phyloP scores from a whole-genome alignment of 495 filamentous ascomycete genomes.

The Penicillium roqueforti region DNA sequence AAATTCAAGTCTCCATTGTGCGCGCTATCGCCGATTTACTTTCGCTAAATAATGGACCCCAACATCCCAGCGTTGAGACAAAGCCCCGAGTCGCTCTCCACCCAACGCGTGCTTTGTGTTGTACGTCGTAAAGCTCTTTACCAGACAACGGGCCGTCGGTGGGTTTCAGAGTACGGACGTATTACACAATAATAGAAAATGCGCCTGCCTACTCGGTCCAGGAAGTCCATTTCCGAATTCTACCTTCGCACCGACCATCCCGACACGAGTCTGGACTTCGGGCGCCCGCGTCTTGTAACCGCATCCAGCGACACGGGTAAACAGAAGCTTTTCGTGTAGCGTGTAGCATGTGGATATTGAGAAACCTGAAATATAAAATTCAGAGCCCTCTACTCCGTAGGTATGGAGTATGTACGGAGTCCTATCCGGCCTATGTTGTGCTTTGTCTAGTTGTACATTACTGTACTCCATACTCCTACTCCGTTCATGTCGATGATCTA shows the following conservation, averaged over 20 bases:
- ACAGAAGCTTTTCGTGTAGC: constrained; percentile 1
- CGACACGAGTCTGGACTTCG: constrained; percentile 12
- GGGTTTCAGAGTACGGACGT: not conserved
- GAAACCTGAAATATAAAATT: not conserved
- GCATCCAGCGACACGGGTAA: constrained; percentile 5
- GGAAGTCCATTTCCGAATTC: constrained; percentile 2
- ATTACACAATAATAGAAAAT: constrained; percentile 4
- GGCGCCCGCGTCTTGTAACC: not conserved
- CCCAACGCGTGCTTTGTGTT: constrained; percentile 8
- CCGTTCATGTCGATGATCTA: not conserved
- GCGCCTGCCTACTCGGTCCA: constrained; percentile 12
- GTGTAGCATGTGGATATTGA: constrained; percentile 1
- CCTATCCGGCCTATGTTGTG: no score
- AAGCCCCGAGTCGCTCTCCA: constrained; percentile 12
- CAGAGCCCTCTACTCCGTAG: no score
- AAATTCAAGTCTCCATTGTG: constrained; percentile 19
- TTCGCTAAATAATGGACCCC: constrained; percentile 27
- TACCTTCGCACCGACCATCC: constrained; percentile 9
- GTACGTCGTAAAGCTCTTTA: constrained; percentile 6
- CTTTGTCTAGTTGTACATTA: no score
- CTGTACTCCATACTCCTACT: not conserved
- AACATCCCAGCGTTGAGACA: constrained; percentile 14
- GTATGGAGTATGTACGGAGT: no score
- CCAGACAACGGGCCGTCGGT: constrained; percentile 1
- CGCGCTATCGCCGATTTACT: constrained; percentile 24